Evolutionary conservation across 225 moss, liverwort and hornwort species (phyloP).

Genomic region (Marchantia polymorpha): DNA sequence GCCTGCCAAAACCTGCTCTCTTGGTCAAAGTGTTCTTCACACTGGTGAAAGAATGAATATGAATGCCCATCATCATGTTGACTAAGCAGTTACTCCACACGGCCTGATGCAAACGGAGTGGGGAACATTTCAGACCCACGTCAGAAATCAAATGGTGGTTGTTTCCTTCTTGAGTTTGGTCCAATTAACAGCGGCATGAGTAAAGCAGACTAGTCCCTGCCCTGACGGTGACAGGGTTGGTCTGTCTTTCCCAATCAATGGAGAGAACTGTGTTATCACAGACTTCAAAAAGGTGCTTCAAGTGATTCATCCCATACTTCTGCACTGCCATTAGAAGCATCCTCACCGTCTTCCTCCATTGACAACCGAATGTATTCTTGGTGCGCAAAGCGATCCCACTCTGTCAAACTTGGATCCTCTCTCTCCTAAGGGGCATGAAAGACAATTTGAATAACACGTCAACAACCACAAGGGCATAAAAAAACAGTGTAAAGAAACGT

Average conservation of each 20-base stretch:
- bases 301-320: conserved; percentile 96
- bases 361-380: conserved; percentile 93
- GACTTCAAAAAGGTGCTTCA: conserved; percentile 78
- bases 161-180: conserved; percentile 22
- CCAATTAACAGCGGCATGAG: conserved; percentile 29
- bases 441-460: not conserved
- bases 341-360: conserved; percentile 98
- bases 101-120: conserved; percentile 32
- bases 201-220: conserved; percentile 14
- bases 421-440: conserved; percentile 55
- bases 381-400: conserved; percentile 97
- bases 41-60: conserved; percentile 25
- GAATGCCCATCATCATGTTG: conserved; percentile 30
- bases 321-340: conserved; percentile 92
- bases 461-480: not conserved
- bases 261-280: conserved; percentile 18
- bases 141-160: conserved; percentile 27
- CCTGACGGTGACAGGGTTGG: conserved; percentile 13
- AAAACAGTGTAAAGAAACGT: not conserved
- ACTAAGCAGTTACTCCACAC: conserved; percentile 31
- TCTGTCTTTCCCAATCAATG: conserved; percentile 24
- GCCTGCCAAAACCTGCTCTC: conserved; percentile 23
- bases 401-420: conserved; percentile 88
- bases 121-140: conserved; percentile 33
- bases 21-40: conserved; percentile 20